Base-by-base conservation (phyloP, 192 early-diverging fungal genomes). In the Haplosporangium gracile region DNA sequence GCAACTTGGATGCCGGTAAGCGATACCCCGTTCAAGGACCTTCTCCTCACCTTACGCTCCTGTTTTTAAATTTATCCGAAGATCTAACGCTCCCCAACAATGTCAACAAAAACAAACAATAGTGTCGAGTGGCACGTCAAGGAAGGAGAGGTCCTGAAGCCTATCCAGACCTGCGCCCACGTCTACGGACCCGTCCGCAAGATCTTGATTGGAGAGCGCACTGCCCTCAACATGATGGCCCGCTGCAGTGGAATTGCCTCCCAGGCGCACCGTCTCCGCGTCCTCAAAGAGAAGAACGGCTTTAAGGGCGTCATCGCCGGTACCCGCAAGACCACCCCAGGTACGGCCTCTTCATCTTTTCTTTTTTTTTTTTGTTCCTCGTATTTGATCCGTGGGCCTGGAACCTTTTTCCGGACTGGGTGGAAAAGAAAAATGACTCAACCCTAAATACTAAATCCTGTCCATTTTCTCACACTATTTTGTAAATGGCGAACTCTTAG, bases 241-340 rank as follows among this genome's bases (percentile, higher is more conserved):
- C 94, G 98, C 29, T 98, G 97, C 75, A 96, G 95, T 89, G 98
- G 98, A 32, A 95, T 99, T 53, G 98, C 98, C 47, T 65, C 95
- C 69, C 32, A 91, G 92, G 96, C 95, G 77, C 60, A 68, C 87
- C 55, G 78, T 69, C 72, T 88, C 53, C 72, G 75, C 5, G 73
- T 83, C 57, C 45, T 98, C 36, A 96, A 97, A 74, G 92, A 97
- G 29, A 75, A 90, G 65, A 88, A 93, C 60, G 90, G 91, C 1
- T 99, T 95, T 91, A 85, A 91, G 29, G 98, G 98, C 43, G 90
- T 97, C 2, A 93, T 99, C 83, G 97, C 98, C 13, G 98, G 96
- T 3, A 99, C 98, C 8, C 93, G 98, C 84, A 99, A 99, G 89
- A 99, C 97, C 24, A 99, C 98, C 2, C 98, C 98, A 39, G 95